Evolutionary conservation across 805 yeast species (phyloP), one percentile per base, ranked within the genome.

Genomic region (Candida silvicultrix): DNA sequence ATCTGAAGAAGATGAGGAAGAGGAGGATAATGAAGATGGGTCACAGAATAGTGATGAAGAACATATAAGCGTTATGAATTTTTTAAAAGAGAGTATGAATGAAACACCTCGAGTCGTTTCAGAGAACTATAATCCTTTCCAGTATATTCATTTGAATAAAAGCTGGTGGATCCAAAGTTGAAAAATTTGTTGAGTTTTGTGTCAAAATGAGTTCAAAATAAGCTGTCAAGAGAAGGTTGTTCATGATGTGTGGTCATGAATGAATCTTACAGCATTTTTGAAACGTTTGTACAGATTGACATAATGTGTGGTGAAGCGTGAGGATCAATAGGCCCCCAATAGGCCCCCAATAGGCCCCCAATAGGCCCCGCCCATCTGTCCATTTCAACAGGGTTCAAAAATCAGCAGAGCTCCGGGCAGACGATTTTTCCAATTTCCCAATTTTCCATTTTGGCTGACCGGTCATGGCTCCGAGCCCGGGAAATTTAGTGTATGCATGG

Each of bases 31-130:
- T 5, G 18, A 31, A 5, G 35, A 19, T 31, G 45, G 41, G n/a
- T n/a, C n/a, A n/a, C n/a, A n/a, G n/a, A n/a, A n/a, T 8, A 39
- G 38, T 37, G 44, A 37, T 14, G 48, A 41, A 14, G 47, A 38
- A 2, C 18, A 19, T 7, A 41, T 57, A n/a, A 42, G 45, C 34
- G 22, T 57, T 28, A 31, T 55, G 12, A 54, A 56, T 28, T 56
- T 57, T 34, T 42, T 57, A 10, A 47, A 53, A 28, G 62, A 57
- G 42, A 51, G 57, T 23, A 18, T 40, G 1, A 53, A 52, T 19
- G 47, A 50, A 0, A 31, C 46, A 11, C 48, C 52, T 7, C 49
- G 50, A 56, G 38, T 46, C 14, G 38, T 45, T 5, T 9, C 45
- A 16, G 48, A 45, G 16, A 49, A 28, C 9, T 52, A 49, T 37